These are phyloP conservation scores for Omphalotus olearius DNA, from an alignment of 1,284 basidiomycete genomes.

Conservation along the genomic window DNA sequence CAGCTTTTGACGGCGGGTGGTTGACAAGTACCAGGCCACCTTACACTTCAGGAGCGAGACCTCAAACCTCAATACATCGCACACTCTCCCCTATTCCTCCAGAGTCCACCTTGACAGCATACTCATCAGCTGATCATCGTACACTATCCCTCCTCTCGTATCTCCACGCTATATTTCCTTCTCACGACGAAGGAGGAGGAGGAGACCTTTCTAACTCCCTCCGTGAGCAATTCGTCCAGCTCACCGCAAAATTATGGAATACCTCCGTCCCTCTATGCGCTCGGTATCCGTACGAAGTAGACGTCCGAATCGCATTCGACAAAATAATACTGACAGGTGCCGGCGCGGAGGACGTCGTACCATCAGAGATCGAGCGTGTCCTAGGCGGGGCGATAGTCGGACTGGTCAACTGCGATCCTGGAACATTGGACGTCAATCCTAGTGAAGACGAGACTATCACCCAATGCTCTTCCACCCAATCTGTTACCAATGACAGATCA, in stretches of 20 bases:
- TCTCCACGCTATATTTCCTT: conserved; percentile 64
- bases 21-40: conserved; percentile 10
- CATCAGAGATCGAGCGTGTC: conserved; percentile 61
- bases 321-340: conserved; percentile 55
- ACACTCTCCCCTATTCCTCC: conserved; percentile 34
- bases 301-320: conserved; percentile 50
- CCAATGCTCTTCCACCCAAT: background rate
- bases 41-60: conserved; percentile 5
- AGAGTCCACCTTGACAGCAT: conserved; percentile 32
- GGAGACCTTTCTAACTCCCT: too few relatives aligned
- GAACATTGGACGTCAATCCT: conserved; percentile 28
- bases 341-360: conserved; percentile 71
- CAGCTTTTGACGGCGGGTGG: conserved; percentile 20
- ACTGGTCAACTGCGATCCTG: conserved; percentile 50
- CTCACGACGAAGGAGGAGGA: background rate
- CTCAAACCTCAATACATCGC: conserved; percentile 14
- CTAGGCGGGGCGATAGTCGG: conserved; percentile 83
- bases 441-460: background rate
- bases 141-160: conserved; percentile 76
- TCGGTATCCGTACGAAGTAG: conserved; percentile 64
- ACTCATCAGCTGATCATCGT: conserved; percentile 74
- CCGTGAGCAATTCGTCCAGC: conserved; percentile 17
- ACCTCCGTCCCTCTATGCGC: conserved; percentile 67
- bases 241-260: conserved; percentile 57
- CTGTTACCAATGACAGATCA: too few relatives aligned